A percentile compares a stretch with the other conserved stretches of the same genome.
Evolutionary conservation across 2,329 filamentous ascomycete genomes (phyloP).

Genomic region (Aspergillus transmontanensis): DNA sequence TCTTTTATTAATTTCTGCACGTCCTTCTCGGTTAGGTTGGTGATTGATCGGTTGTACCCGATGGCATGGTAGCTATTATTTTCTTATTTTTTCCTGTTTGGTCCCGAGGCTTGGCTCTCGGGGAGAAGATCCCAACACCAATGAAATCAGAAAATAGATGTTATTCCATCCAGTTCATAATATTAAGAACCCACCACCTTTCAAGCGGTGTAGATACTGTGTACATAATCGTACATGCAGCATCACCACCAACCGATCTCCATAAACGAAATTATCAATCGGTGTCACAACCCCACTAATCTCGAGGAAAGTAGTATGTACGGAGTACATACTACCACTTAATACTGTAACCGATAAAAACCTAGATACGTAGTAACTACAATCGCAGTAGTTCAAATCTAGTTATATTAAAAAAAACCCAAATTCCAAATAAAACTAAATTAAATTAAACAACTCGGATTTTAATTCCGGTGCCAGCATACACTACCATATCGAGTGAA

Average conservation of each 20-base stretch:
- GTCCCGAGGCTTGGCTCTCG: neutral
- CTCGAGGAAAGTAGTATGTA: neutral
- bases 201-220: neutral
- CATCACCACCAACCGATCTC: neutral
- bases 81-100: neutral
- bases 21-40: constrained; percentile 4
- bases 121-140: neutral
- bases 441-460: neutral
- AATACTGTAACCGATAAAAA: neutral
- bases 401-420: neutral
- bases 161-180: too few relatives aligned
- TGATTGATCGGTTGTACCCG: constrained; percentile 15
- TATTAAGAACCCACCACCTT: too few relatives aligned
- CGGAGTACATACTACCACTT: too few relatives aligned
- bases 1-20: neutral
- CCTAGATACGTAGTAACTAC: neutral
- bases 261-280: neutral
- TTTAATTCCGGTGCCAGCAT: neutral
- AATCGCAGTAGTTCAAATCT: neutral
- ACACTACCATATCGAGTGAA: too few relatives aligned
- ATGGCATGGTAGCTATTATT: constrained; percentile 9
- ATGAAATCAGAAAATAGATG: neutral
- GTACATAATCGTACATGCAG: neutral
- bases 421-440: neutral
- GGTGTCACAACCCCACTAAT: neutral